Evolutionary conservation across 164 flowering plant genomes (phyloP), one percentile per base, ranked within the genome.

Genomic region (Echeveria elegans): DNA sequence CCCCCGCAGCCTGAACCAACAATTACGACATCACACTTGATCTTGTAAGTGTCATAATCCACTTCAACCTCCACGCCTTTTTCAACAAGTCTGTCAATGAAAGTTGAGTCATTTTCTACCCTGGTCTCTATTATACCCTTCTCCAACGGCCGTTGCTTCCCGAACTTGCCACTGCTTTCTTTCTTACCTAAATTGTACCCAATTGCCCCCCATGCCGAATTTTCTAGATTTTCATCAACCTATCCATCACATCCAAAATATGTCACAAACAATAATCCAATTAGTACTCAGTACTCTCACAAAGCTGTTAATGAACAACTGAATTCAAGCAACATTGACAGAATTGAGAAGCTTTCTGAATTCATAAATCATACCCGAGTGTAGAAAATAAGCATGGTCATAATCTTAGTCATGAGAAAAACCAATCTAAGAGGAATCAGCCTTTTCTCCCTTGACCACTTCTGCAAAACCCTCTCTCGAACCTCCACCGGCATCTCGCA

Each of bases 1-100:
- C 93, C 90, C 10, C 93, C 93, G 30, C 86, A 81, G 34, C 93
- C 93, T n/a, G 87, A 84, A n/a, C 93, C 93, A 15, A 88, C 76
- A 18, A 88, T 65, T 16, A 84, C 87, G 19, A 76, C 88, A 77
- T 88, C 93, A 68, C 93, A 88, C 65, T 79, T 74, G 75, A 88
- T 79, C 67, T 72, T 80, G 69, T 19, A 75, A 26, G 19, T 56
- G 3, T 28, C 61, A 26, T 56, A 11, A 56, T 56, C 32, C 34
- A 12, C 32, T 56, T 14, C 61, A 56, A 56, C 61, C 32, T 56
- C 61, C 11, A 56, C 32, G n/a, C 32, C 61, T 63, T 84, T 82
- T 16, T 77, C 56, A 14, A 71, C 72, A 48, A 87, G 80, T 28
- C 79, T 75, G 64, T 76, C 77, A 56, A 77, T 28, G 6, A 87